Base-by-base conservation (phyloP, 2,329 filamentous ascomycete genomes). In the Zarea fungicola region DNA sequence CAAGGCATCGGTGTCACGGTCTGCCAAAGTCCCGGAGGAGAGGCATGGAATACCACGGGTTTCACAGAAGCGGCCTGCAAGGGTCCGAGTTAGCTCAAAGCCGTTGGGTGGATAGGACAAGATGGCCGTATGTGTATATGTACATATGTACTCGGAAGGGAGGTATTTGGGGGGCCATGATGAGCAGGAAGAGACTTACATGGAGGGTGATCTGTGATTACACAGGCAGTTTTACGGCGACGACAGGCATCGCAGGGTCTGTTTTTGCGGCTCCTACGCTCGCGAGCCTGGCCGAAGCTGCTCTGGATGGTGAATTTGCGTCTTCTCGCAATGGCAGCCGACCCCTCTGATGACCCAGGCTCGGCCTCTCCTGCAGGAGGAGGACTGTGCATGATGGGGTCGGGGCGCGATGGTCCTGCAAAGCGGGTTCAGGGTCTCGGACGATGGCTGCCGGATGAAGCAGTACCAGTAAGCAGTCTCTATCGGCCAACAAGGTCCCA, bases 201-300 rank as follows among this genome's bases (percentile, higher is more conserved):
- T 50, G 71, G 72, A 43, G 71, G 71, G 50, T 65, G 60, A 10
- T 61, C 61, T 25, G 68, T 64, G 48, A 75, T 74, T 7, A 74
- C 65, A 55, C 71, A 74, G n/a, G 69, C 72, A 35, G 70, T 73
- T 59, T 74, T 74, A 16, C 72, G 62, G 40, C 61, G 61, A 8
- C 71, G 67, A 53, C 72, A 74, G 10, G 65, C 62, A 57, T 74
- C 72, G 52, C 72, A 75, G 2, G 72, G 72, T 22, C 70, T 64
- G 49, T 70, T 70, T 58, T 74, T 74, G 50, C 71, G 67, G 56
- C 72, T 74, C 48, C 71, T 57, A 28, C 64, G 66, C 55, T 66
- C 61, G 42, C 69, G 58, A 18, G 69, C 62, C 37, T 59, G 60
- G 50, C 69, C 69, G 56, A 70, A 70, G 52, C 66, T 66, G 57